Conservation (phyloP, 1,139 yeast genomes). For the Scheffersomyces stambukii region DNA sequence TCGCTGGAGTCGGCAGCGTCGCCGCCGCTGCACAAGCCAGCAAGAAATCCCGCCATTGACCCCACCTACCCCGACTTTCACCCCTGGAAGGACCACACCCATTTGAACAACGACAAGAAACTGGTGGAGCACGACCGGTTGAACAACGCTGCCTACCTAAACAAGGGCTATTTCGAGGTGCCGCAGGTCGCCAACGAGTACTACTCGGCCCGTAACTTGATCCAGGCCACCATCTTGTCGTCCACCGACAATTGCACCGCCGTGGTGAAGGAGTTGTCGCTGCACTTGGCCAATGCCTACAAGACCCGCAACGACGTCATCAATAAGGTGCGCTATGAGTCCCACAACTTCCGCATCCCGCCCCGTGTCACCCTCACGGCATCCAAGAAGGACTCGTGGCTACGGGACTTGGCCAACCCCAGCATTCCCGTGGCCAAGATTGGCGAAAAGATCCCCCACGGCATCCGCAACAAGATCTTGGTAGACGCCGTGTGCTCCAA, state of each 20-base stretch:
- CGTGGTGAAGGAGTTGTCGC: constrained; percentile 40
- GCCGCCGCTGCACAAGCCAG: background rate
- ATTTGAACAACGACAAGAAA: constrained; percentile 33
- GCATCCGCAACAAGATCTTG: constrained; percentile 67
- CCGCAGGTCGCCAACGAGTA: constrained; percentile 54
- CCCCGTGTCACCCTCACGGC: constrained; percentile 88
- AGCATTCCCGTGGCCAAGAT: constrained; percentile 61
- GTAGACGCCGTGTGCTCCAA: constrained; percentile 68
- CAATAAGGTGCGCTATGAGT: constrained; percentile 53
- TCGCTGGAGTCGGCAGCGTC: background rate
- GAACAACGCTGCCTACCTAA: constrained; percentile 30
- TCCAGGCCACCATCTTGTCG: constrained; percentile 39
- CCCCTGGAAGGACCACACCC: constrained; percentile 69
- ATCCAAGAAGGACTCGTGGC: constrained; percentile 80
- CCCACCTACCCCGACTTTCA: constrained; percentile 67
- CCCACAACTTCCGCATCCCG: constrained; percentile 65
- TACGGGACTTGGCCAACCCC: constrained; percentile 69
- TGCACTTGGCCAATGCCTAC: constrained; percentile 59
- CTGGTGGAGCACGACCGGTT: constrained; percentile 24
- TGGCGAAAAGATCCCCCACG: constrained; percentile 86
- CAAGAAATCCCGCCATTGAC: constrained; percentile 4
- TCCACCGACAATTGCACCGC: constrained; percentile 35
- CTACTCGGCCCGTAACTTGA: constrained; percentile 49
- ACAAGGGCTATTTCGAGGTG: constrained; percentile 48
- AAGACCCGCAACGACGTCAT: constrained; percentile 58